Conservation (phyloP, 2,329 filamentous ascomycete species). For the Aureobasidium sp. region DNA sequence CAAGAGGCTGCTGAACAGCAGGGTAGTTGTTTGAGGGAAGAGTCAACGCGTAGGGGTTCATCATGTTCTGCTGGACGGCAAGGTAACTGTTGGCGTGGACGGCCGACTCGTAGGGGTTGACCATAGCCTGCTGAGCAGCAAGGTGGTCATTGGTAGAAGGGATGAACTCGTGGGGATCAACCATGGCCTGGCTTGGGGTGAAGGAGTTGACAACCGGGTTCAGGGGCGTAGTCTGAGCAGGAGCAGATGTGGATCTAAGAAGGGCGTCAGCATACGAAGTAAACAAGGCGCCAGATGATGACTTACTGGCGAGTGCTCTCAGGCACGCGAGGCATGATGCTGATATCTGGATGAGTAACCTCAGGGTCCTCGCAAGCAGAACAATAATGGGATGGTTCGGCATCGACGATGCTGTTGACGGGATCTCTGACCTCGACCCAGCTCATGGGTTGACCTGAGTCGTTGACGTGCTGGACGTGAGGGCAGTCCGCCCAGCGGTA, state of each 20-base stretch:
- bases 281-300: background rate
- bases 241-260: background rate
- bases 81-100: too few species aligned
- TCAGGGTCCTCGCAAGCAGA: background rate
- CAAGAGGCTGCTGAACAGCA: too few species aligned
- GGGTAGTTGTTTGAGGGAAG: too few species aligned
- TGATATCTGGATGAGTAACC: background rate
- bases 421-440: background rate
- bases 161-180: too few species aligned
- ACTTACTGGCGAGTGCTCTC: background rate
- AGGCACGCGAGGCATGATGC: background rate
- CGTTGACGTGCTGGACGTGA: background rate
- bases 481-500: background rate
- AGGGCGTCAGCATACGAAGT: background rate
- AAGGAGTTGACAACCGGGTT: background rate
- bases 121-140: too few species aligned
- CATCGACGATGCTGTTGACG: background rate
- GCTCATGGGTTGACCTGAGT: background rate
- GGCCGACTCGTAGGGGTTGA: too few species aligned
- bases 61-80: too few species aligned
- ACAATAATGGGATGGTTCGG: background rate
- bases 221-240: background rate
- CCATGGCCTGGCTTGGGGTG: too few species aligned
- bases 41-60: too few species aligned
- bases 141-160: too few species aligned